Evolutionary conservation across 2,329 filamentous ascomycete genomes (phyloP).

Genomic region (Hypoxylon sp.): DNA sequence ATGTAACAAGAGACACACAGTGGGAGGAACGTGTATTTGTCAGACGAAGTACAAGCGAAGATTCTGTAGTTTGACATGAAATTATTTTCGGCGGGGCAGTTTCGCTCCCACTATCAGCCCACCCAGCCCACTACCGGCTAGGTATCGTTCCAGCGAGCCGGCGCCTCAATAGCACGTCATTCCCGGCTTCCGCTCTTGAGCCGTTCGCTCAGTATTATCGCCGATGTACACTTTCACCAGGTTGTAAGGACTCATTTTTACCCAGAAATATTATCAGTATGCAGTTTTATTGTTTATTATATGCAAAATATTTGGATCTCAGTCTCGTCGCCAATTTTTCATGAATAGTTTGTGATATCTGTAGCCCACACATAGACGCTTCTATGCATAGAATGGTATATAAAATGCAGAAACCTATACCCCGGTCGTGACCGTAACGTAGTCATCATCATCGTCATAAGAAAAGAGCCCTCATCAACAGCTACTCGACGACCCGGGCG

Average conservation of each 20-base stretch:
- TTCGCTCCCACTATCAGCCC: too few relatives aligned
- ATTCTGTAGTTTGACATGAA: not conserved
- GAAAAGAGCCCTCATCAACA: not conserved
- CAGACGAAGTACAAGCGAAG: not conserved
- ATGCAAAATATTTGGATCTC: not conserved
- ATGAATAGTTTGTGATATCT: too few relatives aligned
- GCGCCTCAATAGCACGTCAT: conserved; percentile 39
- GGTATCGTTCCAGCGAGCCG: conserved; percentile 29
- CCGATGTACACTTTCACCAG: too few relatives aligned
- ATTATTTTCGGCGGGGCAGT: conserved; percentile 36
- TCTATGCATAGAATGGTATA: too few relatives aligned
- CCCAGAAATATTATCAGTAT: not conserved
- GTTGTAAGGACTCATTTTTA: not conserved
- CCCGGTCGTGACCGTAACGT: too few relatives aligned
- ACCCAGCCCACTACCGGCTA: conserved; percentile 6
- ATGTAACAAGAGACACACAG: not conserved
- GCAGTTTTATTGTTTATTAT: not conserved
- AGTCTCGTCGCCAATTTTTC: too few relatives aligned
- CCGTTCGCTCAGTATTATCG: not conserved
- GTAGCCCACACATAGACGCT: too few relatives aligned
- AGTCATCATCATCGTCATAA: not conserved
- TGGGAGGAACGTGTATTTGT: not conserved
- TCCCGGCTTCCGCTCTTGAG: conserved; percentile 34
- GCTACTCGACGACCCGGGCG: conserved; percentile 59
- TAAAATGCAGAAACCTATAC: not conserved